phyloP scores from a whole-genome alignment of 208 protist genomes.

The Endotrypanum monterogeii region DNA sequence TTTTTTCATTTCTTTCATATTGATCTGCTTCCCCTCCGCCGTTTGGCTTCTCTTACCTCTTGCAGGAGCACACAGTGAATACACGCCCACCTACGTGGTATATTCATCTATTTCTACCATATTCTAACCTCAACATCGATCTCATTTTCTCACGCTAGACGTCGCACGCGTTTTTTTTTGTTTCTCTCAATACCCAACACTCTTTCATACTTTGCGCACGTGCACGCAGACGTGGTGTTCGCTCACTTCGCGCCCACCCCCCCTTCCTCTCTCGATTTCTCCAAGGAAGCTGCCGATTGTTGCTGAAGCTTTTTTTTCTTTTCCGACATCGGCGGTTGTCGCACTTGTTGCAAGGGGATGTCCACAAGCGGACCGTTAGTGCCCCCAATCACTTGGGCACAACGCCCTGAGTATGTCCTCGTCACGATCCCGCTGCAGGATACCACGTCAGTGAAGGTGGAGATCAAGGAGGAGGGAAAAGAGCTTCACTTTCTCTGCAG shows the following conservation, averaged over 20 bases:
- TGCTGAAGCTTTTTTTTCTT: not conserved
- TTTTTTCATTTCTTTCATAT: no score
- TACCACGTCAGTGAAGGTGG: slow-evolving; percentile 61
- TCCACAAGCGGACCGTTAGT: slow-evolving; percentile 35
- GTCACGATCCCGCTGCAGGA: slow-evolving; percentile 83
- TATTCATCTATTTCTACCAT: no score
- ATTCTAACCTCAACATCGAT: no score
- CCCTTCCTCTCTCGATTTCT: not conserved
- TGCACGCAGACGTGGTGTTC: not conserved
- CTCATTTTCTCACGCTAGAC: no score
- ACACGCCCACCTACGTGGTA: no score
- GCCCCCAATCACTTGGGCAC: slow-evolving; percentile 83
- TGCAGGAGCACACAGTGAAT: no score
- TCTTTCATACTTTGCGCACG: no score
- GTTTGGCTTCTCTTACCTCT: no score
- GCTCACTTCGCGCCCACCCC: not conserved
- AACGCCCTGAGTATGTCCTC: slow-evolving; percentile 76
- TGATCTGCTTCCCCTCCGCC: no score
- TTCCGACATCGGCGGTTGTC: not conserved
- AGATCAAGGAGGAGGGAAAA: slow-evolving; percentile 55
- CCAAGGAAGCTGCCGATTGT: not conserved
- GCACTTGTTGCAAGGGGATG: not conserved
- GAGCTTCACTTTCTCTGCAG: slow-evolving; percentile 48
- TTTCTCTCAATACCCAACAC: no score
- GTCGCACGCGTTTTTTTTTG: no score